Percentiles rank a stretch among this genome's conserved stretches.
phyloP scores from a whole-genome alignment of 352 stramenopile species.

The Phytophthora macrochlamydospora region DNA sequence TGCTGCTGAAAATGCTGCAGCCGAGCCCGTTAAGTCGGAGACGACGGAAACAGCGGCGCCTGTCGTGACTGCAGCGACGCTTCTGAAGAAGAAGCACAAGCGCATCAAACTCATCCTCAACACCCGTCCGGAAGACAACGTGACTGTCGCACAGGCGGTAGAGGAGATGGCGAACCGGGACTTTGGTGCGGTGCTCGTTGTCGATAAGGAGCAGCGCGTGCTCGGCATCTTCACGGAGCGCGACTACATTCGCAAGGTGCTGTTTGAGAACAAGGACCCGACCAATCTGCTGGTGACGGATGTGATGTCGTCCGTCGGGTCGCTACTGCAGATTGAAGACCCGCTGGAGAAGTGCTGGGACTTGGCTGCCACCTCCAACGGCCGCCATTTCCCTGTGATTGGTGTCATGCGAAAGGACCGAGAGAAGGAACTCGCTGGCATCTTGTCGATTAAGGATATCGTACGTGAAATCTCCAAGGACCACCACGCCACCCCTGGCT shows the following conservation, averaged over 20 bases:
- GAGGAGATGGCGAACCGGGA: conserved; percentile 79
- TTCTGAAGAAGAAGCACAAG: conserved; percentile 88
- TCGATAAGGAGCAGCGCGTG: conserved; percentile 85
- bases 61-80: conserved; percentile 59
- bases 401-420: conserved; percentile 74
- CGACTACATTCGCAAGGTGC: conserved; percentile 83
- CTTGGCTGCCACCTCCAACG: conserved; percentile 66
- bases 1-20: not conserved
- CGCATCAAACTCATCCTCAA: conserved; percentile 84
- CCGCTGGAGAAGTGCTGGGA: conserved; percentile 82
- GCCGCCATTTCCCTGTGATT: conserved; percentile 85
- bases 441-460: conserved; percentile 88
- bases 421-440: conserved; percentile 81
- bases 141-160: conserved; percentile 75
- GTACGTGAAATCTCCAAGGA: conserved; percentile 86
- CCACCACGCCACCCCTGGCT: conserved; percentile 70
- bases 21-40: conserved; percentile 8
- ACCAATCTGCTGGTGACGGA: conserved; percentile 58
- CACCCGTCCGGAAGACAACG: conserved; percentile 78
- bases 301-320: conserved; percentile 58
- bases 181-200: conserved; percentile 82
- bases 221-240: conserved; percentile 87
- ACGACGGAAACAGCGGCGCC: conserved; percentile 18
- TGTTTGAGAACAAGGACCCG: conserved; percentile 74
- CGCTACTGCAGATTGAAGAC: conserved; percentile 77